Conservation (phyloP, 306 rosid species). For the Castanea crenata region DNA sequence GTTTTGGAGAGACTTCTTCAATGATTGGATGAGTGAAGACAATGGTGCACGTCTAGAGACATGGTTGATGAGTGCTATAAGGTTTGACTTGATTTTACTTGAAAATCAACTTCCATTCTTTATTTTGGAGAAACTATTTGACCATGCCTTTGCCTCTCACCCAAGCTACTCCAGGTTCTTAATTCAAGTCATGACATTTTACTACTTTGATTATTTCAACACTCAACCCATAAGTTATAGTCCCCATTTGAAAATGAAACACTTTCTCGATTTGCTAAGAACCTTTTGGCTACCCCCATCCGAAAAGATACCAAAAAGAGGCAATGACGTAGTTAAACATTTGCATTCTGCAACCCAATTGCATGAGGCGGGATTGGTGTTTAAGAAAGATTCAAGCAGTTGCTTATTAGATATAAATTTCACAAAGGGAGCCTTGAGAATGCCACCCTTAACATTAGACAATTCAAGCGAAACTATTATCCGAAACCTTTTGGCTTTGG, state of each 20-base stretch:
- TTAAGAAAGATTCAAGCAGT: neutral
- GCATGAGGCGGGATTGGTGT: neutral
- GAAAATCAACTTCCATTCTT: neutral
- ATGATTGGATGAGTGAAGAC: neutral
- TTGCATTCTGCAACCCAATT: neutral
- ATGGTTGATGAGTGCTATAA: neutral
- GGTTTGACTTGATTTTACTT: neutral
- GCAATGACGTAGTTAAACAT: neutral
- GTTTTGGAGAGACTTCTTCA: neutral
- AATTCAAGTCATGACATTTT: neutral
- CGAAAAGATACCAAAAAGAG: neutral
- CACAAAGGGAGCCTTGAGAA: neutral
- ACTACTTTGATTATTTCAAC: neutral
- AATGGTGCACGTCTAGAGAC: neutral
- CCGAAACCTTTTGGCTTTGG: neutral
- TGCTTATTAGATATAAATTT: neutral
- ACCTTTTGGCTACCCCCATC: neutral
- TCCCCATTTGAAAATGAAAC: neutral
- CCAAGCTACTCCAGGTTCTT: neutral
- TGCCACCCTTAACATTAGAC: neutral
- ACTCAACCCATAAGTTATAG: neutral
- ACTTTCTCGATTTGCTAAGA: neutral
- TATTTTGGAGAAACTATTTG: neutral
- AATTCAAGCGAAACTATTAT: neutral
- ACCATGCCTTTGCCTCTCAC: neutral